A percentile compares a stretch with the other conserved stretches of the same genome.
phyloP scores from a whole-genome alignment of 352 stramenopile species.

The Globisporangium splendens region DNA sequence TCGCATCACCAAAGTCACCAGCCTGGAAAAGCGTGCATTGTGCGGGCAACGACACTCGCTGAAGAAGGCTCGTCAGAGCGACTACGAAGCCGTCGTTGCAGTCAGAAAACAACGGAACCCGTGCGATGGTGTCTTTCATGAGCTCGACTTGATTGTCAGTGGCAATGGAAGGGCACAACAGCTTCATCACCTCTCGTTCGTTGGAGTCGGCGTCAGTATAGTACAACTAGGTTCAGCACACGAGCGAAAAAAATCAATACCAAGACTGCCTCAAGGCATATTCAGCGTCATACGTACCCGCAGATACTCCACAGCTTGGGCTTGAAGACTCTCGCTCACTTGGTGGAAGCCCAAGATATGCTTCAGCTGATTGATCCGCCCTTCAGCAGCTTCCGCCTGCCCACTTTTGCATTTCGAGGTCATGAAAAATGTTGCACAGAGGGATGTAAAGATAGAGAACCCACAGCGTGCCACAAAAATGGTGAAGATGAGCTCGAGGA shows the following conservation, averaged over 20 bases:
- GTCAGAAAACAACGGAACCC: slow-evolving; percentile 54
- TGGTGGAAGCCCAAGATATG: slow-evolving; percentile 67
- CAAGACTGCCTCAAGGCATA: neutral
- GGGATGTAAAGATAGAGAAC: slow-evolving; percentile 65
- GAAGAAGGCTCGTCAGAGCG: slow-evolving; percentile 61
- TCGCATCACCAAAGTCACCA: slow-evolving; percentile 57
- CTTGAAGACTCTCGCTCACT: slow-evolving; percentile 51
- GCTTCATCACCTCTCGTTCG: slow-evolving; percentile 63
- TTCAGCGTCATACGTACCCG: slow-evolving; percentile 22
- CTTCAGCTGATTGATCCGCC: slow-evolving; percentile 68
- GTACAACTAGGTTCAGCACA: slow-evolving; percentile 32
- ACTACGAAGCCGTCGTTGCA: slow-evolving; percentile 57
- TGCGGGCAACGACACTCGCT: slow-evolving; percentile 53
- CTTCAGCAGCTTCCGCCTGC: slow-evolving; percentile 49
- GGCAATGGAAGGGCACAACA: slow-evolving; percentile 65
- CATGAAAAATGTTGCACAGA: slow-evolving; percentile 77
- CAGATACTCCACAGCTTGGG: slow-evolving; percentile 65
- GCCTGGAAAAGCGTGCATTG: slow-evolving; percentile 51
- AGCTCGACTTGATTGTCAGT: slow-evolving; percentile 77
- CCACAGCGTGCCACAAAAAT: slow-evolving; percentile 58
- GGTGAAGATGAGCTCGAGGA: slow-evolving; percentile 60
- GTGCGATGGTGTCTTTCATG: slow-evolving; percentile 39
- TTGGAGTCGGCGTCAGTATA: slow-evolving; percentile 71
- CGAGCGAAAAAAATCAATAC: neutral
- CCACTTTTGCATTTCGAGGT: slow-evolving; percentile 78